Evolutionary conservation across 345 rosid species (phyloP).

Genomic region (Litchi chinensis): DNA sequence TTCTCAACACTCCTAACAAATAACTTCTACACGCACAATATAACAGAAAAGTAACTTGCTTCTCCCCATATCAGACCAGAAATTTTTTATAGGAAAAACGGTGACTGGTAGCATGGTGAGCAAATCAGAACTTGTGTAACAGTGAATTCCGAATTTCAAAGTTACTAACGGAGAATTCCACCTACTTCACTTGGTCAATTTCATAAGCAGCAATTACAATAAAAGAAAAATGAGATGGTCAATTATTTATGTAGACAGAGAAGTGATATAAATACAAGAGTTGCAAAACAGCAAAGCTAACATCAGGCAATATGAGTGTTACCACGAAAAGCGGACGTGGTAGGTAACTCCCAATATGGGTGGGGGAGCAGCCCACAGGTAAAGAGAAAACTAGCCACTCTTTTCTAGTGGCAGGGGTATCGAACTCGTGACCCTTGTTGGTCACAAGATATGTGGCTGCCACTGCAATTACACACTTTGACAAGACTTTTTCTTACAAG

Average conservation of each 20-base stretch:
- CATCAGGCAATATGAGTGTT: slow-evolving; percentile 24
- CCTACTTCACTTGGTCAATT: neutral
- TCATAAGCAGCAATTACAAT: neutral
- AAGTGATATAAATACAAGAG: slow-evolving; percentile 4
- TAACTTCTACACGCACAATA: neutral
- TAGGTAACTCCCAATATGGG: slow-evolving; percentile 96
- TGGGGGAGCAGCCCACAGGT: too few relatives aligned
- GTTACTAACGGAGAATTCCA: neutral
- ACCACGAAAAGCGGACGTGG: slow-evolving; percentile 98
- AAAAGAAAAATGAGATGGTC: neutral
- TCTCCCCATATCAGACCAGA: neutral
- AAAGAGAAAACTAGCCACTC: too few relatives aligned
- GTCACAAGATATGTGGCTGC: too few relatives aligned
- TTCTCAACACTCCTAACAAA: neutral
- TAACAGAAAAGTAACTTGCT: neutral
- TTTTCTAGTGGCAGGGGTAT: too few relatives aligned
- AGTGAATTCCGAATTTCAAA: neutral
- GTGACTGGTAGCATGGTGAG: neutral
- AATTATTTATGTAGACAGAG: neutral
- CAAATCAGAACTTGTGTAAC: neutral
- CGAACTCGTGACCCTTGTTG: too few relatives aligned
- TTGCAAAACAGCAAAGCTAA: neutral
- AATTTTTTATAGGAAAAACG: neutral
- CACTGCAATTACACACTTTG: too few relatives aligned
- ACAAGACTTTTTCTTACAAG: too few relatives aligned